phyloP scores from a whole-genome alignment of 495 filamentous ascomycete genomes.

The Thozetella sp. region DNA sequence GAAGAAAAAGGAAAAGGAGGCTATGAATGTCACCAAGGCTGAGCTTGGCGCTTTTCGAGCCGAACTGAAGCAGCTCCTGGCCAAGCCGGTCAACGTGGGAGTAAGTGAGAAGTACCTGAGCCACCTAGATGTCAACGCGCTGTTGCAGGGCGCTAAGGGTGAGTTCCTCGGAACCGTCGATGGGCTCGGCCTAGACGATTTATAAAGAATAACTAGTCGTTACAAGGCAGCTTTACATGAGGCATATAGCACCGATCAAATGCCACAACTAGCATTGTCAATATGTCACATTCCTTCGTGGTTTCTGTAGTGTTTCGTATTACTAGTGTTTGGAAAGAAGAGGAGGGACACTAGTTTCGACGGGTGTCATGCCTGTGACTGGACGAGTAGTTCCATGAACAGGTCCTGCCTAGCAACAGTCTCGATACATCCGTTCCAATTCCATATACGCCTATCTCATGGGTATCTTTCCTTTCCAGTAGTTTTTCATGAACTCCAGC shows the following conservation, averaged over 20 bases:
- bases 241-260: neutral
- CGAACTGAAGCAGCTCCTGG: slow-evolving; percentile 67
- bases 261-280: no score
- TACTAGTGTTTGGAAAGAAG: no score
- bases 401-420: no score
- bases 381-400: no score
- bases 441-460: no score
- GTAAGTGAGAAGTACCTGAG: slow-evolving; percentile 91
- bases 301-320: no score
- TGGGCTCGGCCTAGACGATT: slow-evolving; percentile 36
- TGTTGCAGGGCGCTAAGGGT: slow-evolving; percentile 62
- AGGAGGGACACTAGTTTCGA: no score
- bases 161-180: slow-evolving; percentile 43
- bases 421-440: no score
- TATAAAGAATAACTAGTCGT: slow-evolving; percentile 13
- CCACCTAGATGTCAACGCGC: slow-evolving; percentile 76
- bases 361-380: no score
- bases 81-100: slow-evolving; percentile 81
- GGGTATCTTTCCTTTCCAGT: no score
- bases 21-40: slow-evolving; percentile 64
- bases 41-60: slow-evolving; percentile 65
- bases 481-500: no score
- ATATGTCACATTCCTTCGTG: no score
- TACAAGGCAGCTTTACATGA: neutral
- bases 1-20: slow-evolving; percentile 74